phyloP scores from a whole-genome alignment of 2,329 filamentous ascomycete species.

The Akanthomyces dipterigenus region DNA sequence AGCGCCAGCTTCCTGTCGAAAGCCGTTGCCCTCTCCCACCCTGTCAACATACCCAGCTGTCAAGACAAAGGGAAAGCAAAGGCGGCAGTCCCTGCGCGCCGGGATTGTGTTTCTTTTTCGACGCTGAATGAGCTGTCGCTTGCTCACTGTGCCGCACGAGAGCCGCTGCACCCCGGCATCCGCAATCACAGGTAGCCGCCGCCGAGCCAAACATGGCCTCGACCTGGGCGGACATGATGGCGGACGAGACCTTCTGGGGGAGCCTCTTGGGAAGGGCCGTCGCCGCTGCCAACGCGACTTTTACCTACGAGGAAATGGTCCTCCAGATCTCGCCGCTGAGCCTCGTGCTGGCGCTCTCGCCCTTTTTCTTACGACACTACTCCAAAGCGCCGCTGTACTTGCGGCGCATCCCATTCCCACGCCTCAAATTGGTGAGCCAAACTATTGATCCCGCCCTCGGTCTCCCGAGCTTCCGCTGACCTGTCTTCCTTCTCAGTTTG shows the following conservation, averaged over 20 bases:
- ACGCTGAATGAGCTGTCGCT: neutral
- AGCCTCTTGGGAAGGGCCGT: neutral
- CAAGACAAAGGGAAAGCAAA: neutral
- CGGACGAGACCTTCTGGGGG: neutral
- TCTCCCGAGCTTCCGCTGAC: neutral
- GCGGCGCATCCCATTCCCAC: neutral
- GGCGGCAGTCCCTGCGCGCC: neutral
- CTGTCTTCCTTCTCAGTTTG: neutral
- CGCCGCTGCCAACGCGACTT: neutral
- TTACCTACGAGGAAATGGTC: constrained; percentile 3
- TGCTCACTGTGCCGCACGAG: neutral
- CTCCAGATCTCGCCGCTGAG: neutral
- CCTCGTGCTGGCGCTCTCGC: constrained; percentile 1
- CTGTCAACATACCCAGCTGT: neutral
- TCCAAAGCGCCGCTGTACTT: constrained; percentile 1
- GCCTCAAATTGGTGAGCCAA: constrained; percentile 1
- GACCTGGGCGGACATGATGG: neutral
- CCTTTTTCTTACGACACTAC: constrained; percentile 7
- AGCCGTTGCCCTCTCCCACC: neutral
- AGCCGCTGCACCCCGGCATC: neutral
- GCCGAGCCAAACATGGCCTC: neutral
- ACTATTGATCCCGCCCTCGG: neutral
- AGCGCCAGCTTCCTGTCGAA: neutral
- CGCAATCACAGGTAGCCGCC: neutral
- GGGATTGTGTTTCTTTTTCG: neutral